A percentile compares a stretch with the other conserved stretches of the same genome.
Evolutionary conservation across 1,284 basidiomycete genomes (phyloP).

Genomic region (Abortiporus biennis): DNA sequence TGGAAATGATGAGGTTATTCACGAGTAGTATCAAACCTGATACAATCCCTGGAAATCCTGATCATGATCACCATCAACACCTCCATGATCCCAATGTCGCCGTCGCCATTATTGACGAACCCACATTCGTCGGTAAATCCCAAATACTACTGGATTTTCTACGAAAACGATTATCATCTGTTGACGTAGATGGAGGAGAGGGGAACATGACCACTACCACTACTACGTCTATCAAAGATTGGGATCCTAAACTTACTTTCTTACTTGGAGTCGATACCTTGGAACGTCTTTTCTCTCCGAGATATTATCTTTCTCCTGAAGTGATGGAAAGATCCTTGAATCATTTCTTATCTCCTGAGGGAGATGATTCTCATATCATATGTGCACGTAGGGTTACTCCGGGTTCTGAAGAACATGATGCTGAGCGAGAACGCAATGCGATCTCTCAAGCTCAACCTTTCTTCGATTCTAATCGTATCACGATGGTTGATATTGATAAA

Average conservation of each 20-base stretch:
- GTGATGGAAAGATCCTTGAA: conserved; percentile 51
- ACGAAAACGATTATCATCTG: conserved; percentile 22
- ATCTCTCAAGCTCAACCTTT: conserved; percentile 40
- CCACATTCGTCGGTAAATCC: conserved; percentile 87
- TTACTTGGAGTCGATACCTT: conserved; percentile 84
- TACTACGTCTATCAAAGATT: too few species aligned
- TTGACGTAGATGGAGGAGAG: background rate
- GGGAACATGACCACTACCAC: background rate
- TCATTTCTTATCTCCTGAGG: conserved; percentile 50
- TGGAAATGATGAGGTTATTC: conserved; percentile 79
- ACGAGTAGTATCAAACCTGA: conserved; percentile 21
- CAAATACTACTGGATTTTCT: conserved; percentile 52
- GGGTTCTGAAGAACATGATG: conserved; percentile 16
- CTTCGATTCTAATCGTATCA: conserved; percentile 43
- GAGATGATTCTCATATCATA: conserved; percentile 53
- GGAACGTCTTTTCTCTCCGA: conserved; percentile 73
- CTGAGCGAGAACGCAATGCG: conserved; percentile 25
- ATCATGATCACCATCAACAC: background rate
- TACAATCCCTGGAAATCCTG: background rate
- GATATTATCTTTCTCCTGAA: conserved; percentile 64
- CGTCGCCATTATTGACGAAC: conserved; percentile 81
- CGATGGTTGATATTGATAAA: conserved; percentile 54
- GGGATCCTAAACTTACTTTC: conserved; percentile 15
- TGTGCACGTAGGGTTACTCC: conserved; percentile 54
- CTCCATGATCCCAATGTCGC: conserved; percentile 49